phyloP scores from a whole-genome alignment of 2,329 filamentous ascomycete species.

The Fusarium newnesense region DNA sequence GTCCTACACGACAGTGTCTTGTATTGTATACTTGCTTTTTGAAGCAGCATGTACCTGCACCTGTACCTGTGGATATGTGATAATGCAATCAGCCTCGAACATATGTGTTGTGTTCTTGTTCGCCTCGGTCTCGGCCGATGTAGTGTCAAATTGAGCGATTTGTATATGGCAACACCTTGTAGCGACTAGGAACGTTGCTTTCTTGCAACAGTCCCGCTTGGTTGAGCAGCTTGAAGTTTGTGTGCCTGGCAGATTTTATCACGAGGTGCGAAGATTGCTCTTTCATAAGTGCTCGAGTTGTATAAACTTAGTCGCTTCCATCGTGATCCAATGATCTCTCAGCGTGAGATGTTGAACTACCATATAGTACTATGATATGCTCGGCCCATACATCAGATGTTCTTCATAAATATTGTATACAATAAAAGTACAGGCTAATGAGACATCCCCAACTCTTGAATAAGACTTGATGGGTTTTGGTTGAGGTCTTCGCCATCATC shows the following conservation, averaged over 20 bases:
- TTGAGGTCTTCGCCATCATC: not conserved
- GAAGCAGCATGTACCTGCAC: not conserved
- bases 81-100: slow-evolving; percentile 8
- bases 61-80: slow-evolving; percentile 25
- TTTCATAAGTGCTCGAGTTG: not conserved
- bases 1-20: not conserved
- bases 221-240: not conserved
- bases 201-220: slow-evolving; percentile 4
- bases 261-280: slow-evolving; percentile 14
- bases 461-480: not conserved
- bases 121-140: slow-evolving; percentile 13
- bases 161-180: slow-evolving; percentile 15
- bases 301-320: not conserved
- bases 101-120: slow-evolving; percentile 23
- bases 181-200: slow-evolving; percentile 17
- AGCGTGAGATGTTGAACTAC: not conserved
- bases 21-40: slow-evolving; percentile 26
- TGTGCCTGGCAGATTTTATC: slow-evolving; percentile 15
- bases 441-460: not conserved
- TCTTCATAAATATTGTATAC: slow-evolving; percentile 24
- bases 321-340: not conserved
- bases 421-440: slow-evolving; percentile 37
- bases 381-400: not conserved
- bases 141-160: slow-evolving; percentile 32
- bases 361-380: not conserved